Evolutionary conservation across 1,284 basidiomycete genomes (phyloP).

Genomic region (Ceratobasidium sp.): DNA sequence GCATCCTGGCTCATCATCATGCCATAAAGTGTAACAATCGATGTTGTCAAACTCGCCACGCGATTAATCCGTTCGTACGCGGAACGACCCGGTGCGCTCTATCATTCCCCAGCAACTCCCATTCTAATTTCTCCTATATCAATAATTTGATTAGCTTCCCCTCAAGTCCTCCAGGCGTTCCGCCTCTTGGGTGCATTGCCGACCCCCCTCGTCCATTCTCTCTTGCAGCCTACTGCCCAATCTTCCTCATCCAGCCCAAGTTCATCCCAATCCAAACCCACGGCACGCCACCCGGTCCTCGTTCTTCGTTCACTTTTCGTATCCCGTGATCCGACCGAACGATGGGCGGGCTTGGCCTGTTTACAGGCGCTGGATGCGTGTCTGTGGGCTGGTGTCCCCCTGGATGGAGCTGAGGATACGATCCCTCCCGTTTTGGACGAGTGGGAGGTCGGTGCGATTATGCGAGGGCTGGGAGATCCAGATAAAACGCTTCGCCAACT

Average conservation of each 20-base stretch:
- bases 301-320: slow-evolving; percentile 64
- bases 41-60: slow-evolving; percentile 13
- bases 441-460: slow-evolving; percentile 28
- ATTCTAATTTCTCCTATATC: neutral
- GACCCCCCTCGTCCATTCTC: slow-evolving; percentile 3
- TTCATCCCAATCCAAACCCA: slow-evolving; percentile 21
- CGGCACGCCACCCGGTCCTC: slow-evolving; percentile 54
- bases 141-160: slow-evolving; percentile 1
- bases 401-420: neutral
- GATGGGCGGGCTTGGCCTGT: slow-evolving; percentile 69
- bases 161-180: slow-evolving; percentile 28
- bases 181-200: slow-evolving; percentile 30
- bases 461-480: slow-evolving; percentile 21
- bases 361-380: slow-evolving; percentile 62
- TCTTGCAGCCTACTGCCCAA: neutral
- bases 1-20: neutral
- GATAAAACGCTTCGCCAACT: slow-evolving; percentile 27
- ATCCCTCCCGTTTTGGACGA: slow-evolving; percentile 36
- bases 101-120: neutral
- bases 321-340: slow-evolving; percentile 64
- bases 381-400: slow-evolving; percentile 63
- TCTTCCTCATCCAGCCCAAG: slow-evolving; percentile 13
- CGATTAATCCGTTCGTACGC: slow-evolving; percentile 5
- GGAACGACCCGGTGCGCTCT: slow-evolving; percentile 8
- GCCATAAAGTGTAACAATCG: neutral